Conservation (phyloP, 768 basidiomycete genomes). For the Leccinellum rugosiceps region DNA sequence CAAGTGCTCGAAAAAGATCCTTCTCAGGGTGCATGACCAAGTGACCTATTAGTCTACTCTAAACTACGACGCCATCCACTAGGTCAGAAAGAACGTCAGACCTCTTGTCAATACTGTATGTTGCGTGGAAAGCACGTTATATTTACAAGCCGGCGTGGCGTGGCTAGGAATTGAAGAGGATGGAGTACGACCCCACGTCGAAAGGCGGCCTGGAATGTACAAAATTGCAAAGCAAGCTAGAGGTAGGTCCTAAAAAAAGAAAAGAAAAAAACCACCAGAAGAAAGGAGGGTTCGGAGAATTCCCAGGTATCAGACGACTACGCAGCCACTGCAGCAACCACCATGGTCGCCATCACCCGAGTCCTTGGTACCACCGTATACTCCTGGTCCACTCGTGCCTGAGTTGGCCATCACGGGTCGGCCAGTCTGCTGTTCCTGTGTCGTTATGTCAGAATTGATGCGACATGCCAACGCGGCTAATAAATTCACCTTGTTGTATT, state of each 20-base stretch:
- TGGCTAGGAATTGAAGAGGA: conserved; percentile 1
- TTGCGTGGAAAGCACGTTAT: conserved; percentile 16
- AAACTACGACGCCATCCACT: background rate
- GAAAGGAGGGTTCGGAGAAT: background rate
- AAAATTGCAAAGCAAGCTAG: conserved; percentile 11
- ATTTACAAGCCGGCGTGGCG: conserved; percentile 21
- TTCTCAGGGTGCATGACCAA: conserved; percentile 19
- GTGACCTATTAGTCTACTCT: background rate
- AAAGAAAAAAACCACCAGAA: conserved; percentile 10
- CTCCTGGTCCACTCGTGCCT: conserved; percentile 42
- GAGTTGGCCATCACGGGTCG: conserved; percentile 56
- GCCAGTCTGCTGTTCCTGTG: conserved; percentile 74
- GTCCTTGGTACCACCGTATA: conserved; percentile 43
- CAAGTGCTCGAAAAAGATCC: conserved; percentile 27
- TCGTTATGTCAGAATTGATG: conserved; percentile 8
- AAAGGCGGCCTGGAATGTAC: conserved; percentile 9
- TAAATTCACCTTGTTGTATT: conserved; percentile 79
- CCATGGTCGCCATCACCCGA: conserved; percentile 50
- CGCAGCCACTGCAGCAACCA: conserved; percentile 69
- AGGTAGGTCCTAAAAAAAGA: conserved; percentile 1
- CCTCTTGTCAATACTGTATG: background rate
- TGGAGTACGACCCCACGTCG: conserved; percentile 4
- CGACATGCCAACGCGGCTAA: background rate
- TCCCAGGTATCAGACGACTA: conserved; percentile 43
- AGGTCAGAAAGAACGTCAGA: background rate